Conservation (phyloP, 495 filamentous ascomycete genomes). For the Halenospora varia region DNA sequence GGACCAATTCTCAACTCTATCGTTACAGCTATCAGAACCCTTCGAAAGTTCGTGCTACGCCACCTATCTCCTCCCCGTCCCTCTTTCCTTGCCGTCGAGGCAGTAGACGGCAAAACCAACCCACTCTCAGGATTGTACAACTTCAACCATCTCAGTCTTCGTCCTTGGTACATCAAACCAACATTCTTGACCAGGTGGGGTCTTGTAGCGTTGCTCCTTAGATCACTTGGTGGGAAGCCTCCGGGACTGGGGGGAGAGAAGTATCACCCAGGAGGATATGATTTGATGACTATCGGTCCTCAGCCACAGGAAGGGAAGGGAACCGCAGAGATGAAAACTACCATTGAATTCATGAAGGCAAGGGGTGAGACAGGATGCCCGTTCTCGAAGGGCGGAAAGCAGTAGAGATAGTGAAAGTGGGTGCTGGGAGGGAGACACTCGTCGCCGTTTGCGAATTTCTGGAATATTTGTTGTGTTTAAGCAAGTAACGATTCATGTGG, state of each 20-base stretch:
- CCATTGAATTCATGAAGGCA: conserved; percentile 34
- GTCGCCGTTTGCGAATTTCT: too few relatives aligned
- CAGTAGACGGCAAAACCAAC: conserved; percentile 41
- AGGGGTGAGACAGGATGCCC: conserved; percentile 50
- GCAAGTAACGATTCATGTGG: too few relatives aligned
- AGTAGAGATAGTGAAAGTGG: too few relatives aligned
- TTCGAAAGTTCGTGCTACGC: conserved; percentile 50
- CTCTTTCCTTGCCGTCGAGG: conserved; percentile 35
- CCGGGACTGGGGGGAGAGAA: conserved; percentile 56
- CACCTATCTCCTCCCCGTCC: conserved; percentile 55
- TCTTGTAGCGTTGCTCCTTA: conserved; percentile 46
- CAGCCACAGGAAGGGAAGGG: conserved; percentile 53
- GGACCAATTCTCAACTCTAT: conserved; percentile 13
- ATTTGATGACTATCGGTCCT: conserved; percentile 55
- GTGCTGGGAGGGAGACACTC: too few relatives aligned
- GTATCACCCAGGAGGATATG: conserved; percentile 56
- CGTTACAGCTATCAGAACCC: conserved; percentile 36
- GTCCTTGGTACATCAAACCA: conserved; percentile 58
- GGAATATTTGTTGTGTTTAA: too few relatives aligned
- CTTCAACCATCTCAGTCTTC: conserved; percentile 44
- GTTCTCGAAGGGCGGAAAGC: too few relatives aligned
- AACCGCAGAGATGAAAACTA: conserved; percentile 39
- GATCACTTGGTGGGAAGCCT: conserved; percentile 50
- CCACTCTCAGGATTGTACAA: conserved; percentile 44
- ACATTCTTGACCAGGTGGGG: conserved; percentile 61